A percentile compares a stretch with the other conserved stretches of the same genome.
Conservation (phyloP, 2,329 filamentous ascomycete genomes). For the Claviceps monticola region DNA sequence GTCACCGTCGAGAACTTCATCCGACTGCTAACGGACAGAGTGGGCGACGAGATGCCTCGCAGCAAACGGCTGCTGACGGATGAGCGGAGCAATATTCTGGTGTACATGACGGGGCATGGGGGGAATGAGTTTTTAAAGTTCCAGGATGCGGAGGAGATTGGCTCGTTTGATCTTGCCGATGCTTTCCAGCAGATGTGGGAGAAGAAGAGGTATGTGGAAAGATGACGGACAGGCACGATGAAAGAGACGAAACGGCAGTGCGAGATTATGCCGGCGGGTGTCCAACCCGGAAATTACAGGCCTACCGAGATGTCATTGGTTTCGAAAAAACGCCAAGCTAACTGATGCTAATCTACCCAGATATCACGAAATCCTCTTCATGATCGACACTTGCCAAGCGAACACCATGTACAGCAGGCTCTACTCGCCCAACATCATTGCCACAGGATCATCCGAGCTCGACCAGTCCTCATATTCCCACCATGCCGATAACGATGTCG, state of each 20-base stretch:
- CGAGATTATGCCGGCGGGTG: too few relatives aligned
- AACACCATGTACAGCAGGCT: constrained; percentile 99
- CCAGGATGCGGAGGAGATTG: constrained; percentile 95
- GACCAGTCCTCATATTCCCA: constrained; percentile 96
- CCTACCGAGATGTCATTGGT: too few relatives aligned
- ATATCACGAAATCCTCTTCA: constrained; percentile 96
- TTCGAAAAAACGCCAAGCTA: too few relatives aligned
- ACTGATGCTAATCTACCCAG: constrained; percentile 21
- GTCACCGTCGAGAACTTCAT: constrained; percentile 99
- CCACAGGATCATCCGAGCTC: constrained; percentile 89
- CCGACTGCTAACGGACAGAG: constrained; percentile 80
- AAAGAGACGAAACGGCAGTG: not conserved
- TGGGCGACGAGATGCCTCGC: constrained; percentile 85
- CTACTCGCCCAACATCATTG: constrained; percentile 96
- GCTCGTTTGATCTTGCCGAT: constrained; percentile 87
- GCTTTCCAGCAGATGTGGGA: constrained; percentile 99
- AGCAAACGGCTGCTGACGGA: constrained; percentile 91
- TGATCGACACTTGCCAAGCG: constrained; percentile 99
- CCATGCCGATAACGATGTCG: constrained; percentile 95
- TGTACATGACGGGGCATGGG: constrained; percentile 98
- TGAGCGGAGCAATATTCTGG: constrained; percentile 88
- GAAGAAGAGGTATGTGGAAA: constrained; percentile 63
- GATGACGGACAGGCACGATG: not conserved
- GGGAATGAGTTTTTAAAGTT: constrained; percentile 98
- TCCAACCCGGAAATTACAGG: too few relatives aligned